phyloP scores from a whole-genome alignment of 495 filamentous ascomycete species.

The Penicillium arizonense region DNA sequence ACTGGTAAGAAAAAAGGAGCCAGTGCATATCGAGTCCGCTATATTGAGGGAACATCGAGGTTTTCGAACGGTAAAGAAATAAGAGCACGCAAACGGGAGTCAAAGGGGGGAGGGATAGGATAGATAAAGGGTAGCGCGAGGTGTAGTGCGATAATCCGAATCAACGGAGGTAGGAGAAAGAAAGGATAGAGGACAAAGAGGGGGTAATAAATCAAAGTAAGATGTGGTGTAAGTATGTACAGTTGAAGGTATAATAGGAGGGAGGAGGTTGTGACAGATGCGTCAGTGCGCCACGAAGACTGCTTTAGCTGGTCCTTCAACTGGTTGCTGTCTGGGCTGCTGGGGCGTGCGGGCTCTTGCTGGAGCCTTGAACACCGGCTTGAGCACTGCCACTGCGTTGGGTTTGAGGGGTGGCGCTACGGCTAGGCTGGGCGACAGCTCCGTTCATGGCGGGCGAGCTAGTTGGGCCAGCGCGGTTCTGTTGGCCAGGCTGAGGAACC shows the following conservation, averaged over 20 bases:
- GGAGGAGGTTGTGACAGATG: not conserved
- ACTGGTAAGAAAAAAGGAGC: conserved; percentile 22
- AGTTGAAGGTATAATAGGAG: conserved; percentile 22
- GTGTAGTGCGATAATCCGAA: conserved; percentile 16
- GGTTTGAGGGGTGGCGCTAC: conserved; percentile 50
- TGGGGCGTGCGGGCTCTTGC: conserved; percentile 44
- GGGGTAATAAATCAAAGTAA: conserved; percentile 26
- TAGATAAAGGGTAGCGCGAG: conserved; percentile 13
- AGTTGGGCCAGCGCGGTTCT: conserved; percentile 37
- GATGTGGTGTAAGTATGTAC: conserved; percentile 37
- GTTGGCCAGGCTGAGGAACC: conserved; percentile 57
- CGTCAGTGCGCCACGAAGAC: not conserved
- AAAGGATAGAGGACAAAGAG: conserved; percentile 1
- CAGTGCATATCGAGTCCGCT: conserved; percentile 22
- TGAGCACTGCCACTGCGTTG: conserved; percentile 48
- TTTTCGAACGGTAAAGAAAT: conserved; percentile 13
- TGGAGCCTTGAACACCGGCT: conserved; percentile 36
- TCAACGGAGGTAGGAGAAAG: conserved; percentile 14
- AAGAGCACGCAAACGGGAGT: conserved; percentile 8
- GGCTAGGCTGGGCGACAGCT: conserved; percentile 37
- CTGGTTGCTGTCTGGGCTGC: conserved; percentile 41
- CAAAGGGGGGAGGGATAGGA: conserved; percentile 9
- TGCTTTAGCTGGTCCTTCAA: conserved; percentile 13
- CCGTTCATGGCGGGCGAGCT: conserved; percentile 45
- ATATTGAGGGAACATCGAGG: conserved; percentile 16